Base-by-base conservation (phyloP, 2,329 filamentous ascomycete species). In the Ophiostoma montium region DNA sequence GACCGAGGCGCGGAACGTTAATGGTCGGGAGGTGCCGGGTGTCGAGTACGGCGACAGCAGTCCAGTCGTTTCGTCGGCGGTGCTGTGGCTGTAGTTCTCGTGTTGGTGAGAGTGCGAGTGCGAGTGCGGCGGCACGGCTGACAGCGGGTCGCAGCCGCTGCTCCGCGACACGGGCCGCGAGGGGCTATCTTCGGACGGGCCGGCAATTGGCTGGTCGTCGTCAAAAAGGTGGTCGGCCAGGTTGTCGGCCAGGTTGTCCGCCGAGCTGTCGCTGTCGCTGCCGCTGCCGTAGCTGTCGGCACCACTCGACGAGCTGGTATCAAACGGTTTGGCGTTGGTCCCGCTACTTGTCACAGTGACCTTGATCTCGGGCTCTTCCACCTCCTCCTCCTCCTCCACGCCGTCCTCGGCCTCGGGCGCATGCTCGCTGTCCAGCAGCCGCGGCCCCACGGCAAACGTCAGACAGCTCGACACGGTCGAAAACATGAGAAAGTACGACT, bases 401-500 rank as follows among this genome's bases (percentile, higher is more conserved):
- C 38, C 38, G 23, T 42, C 39, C 10, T n/a, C 16, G 8, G 39
- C 15, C 32, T 46, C 43, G 3, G 67, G 63, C 1, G 59, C 60
- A 46, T 65, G 58, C 50, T 67, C 65, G 42, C 59, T 61, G 54
- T 75, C 72, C 43, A 83, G 68, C 35, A 83, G 63, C 12, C 70
- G 65, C 1, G 79, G 78, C 0, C 78, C 80, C 3, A 83, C 63
- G 0, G 75, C 75, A 59, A 83, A 84, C 0, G 78, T 82, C 51
- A 83, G 62, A 47, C 72, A 76, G 57, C 78, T 81, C 38, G 70
- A 72, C 10, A 83, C 67, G 49, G 80, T 81, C 3, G 78, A 72
- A 54, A 78, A 82, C 51, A 84, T 72, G 3, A 84, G 63, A 57
- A 84, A 82, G 60, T 81, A 84, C 13, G 74, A 75, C 58, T 81